Percentiles rank a stretch among this genome's conserved stretches.
Evolutionary conservation across 331 rosid species (phyloP).

Genomic region (Quercus lobata): DNA sequence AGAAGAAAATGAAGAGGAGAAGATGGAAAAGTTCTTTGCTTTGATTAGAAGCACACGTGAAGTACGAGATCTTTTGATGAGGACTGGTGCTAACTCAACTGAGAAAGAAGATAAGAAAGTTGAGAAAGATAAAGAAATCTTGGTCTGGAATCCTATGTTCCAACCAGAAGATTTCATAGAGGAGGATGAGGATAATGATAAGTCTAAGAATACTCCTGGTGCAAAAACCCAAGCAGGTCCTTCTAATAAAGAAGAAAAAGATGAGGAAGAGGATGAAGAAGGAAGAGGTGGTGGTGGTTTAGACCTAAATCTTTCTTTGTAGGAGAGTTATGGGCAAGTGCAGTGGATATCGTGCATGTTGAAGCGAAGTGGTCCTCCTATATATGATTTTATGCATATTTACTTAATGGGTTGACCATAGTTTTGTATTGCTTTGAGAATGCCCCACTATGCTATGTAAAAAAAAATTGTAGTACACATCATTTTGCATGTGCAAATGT

Average conservation of each 20-base stretch:
- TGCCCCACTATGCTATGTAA: background rate
- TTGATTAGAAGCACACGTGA: constrained; percentile 64
- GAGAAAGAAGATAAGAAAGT: constrained; percentile 13
- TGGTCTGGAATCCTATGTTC: constrained; percentile 65
- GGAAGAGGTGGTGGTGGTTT: constrained; percentile 18
- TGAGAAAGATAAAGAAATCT: constrained; percentile 5
- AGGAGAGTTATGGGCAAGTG: background rate
- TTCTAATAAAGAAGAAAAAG: constrained; percentile 14
- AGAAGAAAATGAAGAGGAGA: constrained; percentile 43
- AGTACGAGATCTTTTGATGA: constrained; percentile 31
- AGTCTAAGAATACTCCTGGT: background rate
- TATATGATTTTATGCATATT: background rate
- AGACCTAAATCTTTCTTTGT: constrained; percentile 75
- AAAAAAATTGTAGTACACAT: background rate
- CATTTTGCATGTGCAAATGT: background rate
- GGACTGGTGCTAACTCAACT: background rate
- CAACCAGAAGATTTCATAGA: constrained; percentile 70
- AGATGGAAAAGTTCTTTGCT: constrained; percentile 66
- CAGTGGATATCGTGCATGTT: background rate
- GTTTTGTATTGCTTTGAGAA: background rate
- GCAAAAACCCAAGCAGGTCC: constrained; percentile 21
- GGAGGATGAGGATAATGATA: background rate
- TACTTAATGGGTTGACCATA: background rate
- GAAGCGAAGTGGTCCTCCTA: background rate
- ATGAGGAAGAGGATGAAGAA: constrained; percentile 23